Base-by-base conservation (phyloP, 1,284 basidiomycete genomes). In the Trichosporon ovoides region DNA sequence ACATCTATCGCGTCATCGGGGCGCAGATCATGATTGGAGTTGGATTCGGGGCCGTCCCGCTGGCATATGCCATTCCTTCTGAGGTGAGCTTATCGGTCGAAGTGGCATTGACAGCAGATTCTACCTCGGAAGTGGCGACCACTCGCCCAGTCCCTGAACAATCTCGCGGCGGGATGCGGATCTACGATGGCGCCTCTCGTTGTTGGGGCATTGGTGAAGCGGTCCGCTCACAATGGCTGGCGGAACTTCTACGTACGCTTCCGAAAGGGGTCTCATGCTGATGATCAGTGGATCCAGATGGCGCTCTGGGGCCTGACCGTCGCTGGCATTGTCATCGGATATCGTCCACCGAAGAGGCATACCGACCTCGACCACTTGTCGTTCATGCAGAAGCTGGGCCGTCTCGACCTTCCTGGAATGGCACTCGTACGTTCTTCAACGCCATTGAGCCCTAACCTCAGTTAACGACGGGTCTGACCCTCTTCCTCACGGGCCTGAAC, bases 271-370 rank as follows among this genome's bases (percentile, higher is more conserved):
- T 20, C 28, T 31, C 9, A 4, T 5, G 36, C 50, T 59, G 16
- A 55, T 33, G 14, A 16, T 0, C 19, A 59, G 58, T 60, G 59
- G 59, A 18, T 57, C 7, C 59, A 60, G 28, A 60, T 60, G 59
- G 59, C 36, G 1, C 20, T 60, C 0, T 60, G 59, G 59, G 59
- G 59, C 0, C 9, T 20, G 3, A 48, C 59, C 11, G 55, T 34
- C 1, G 2, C 55, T 2, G 52, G 52, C 10, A 40, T 60, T 2
- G 11, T 53, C 7, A 7, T 60, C 11, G 55, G 59, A 1, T 60
- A 60, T 31, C 36, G 38, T n/a, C 59, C 59, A 6, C 59, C 59
- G 22, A 60, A 57, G 59, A 46, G 59, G 6, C 59, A 60, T 52
- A 57, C 59, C 5, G 24, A 33, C 2, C 43, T 54, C 11, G 59